phyloP scores from a whole-genome alignment of 352 stramenopile genomes.

The Lagenidium giganteum region DNA sequence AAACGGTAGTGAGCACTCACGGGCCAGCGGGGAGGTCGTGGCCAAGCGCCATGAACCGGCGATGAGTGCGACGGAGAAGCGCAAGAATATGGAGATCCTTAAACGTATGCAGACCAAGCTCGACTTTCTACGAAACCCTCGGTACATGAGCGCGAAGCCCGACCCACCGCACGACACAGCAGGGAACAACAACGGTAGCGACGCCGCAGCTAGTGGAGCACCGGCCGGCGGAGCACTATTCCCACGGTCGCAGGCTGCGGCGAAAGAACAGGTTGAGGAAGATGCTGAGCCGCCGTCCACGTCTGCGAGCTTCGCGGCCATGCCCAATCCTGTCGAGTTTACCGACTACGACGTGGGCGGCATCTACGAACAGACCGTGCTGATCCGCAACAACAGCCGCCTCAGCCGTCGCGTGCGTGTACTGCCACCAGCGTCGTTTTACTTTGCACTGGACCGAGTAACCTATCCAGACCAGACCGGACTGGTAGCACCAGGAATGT shows the following conservation, averaged over 20 bases:
- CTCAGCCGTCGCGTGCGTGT: constrained; percentile 55
- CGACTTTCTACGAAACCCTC: constrained; percentile 63
- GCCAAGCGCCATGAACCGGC: not conserved
- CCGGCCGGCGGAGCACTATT: too few relatives aligned
- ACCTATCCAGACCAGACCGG: constrained; percentile 47
- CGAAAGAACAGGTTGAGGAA: too few relatives aligned
- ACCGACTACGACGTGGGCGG: constrained; percentile 64
- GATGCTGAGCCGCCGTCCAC: too few relatives aligned
- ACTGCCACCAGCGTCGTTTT: constrained; percentile 53
- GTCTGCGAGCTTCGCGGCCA: constrained; percentile 33
- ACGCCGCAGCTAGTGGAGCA: too few relatives aligned
- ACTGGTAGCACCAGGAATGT: constrained; percentile 66
- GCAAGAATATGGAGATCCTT: constrained; percentile 64
- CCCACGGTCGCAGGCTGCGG: not conserved
- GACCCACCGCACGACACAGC: not conserved
- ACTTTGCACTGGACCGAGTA: constrained; percentile 56
- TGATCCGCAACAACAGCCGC: constrained; percentile 50
- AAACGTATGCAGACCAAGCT: constrained; percentile 77
- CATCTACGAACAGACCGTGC: constrained; percentile 72
- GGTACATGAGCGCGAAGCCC: constrained; percentile 22
- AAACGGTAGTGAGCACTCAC: not conserved
- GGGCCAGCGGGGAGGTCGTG: not conserved
- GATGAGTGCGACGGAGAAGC: constrained; percentile 50
- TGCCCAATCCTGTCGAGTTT: constrained; percentile 55
- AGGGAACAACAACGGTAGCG: too few relatives aligned